These are phyloP conservation scores for Pseudocercospora ulei DNA, from an alignment of 2,329 filamentous ascomycete genomes.

Conservation along the genomic window DNA sequence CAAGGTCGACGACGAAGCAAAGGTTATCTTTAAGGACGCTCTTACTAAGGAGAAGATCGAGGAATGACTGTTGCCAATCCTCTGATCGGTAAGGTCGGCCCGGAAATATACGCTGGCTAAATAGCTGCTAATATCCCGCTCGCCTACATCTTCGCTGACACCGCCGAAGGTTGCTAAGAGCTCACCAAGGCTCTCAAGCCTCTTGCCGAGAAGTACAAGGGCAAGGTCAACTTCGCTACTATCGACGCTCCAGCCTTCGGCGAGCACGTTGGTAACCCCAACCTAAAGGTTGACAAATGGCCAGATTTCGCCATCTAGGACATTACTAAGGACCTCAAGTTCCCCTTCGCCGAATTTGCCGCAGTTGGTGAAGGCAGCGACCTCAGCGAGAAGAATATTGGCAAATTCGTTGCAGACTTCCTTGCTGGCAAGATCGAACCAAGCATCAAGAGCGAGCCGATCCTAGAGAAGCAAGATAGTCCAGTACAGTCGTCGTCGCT, in stretches of 20 bases:
- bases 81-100: constrained; percentile 88
- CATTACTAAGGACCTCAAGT: constrained; percentile 91
- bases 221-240: constrained; percentile 92
- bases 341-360: constrained; percentile 62
- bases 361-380: constrained; percentile 64
- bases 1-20: constrained; percentile 97
- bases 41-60: constrained; percentile 73
- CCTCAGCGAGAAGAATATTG: constrained; percentile 63
- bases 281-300: constrained; percentile 91
- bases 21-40: constrained; percentile 69
- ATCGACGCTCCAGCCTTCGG: constrained; percentile 93
- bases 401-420: constrained; percentile 77
- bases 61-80: constrained; percentile 76
- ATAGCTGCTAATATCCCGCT: constrained; percentile 87
- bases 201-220: constrained; percentile 83
- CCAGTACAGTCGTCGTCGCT: constrained; percentile 82
- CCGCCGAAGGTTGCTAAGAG: constrained; percentile 72
- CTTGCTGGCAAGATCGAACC: constrained; percentile 79
- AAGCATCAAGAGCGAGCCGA: constrained; percentile 95
- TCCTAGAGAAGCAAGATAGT: constrained; percentile 87
- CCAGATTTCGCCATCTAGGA: constrained; percentile 97
- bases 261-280: constrained; percentile 90
- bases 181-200: constrained; percentile 70
- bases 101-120: constrained; percentile 91
- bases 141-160: constrained; percentile 96